Conservation (phyloP, 129 eudicot species). For the Daucus carota region DH1_v3.0 NC_030384.2:24921501-24922000, state of each 20-base stretch:
- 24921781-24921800: slow-evolving; percentile 28
- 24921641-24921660: slow-evolving; percentile 24
- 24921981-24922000: not conserved
- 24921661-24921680: slow-evolving; percentile 54
- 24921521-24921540: not conserved
- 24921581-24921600: not conserved
- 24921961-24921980: not conserved
- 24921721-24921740: slow-evolving; percentile 69
- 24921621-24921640: slow-evolving; percentile 15
- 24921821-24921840: not conserved
- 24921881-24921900: not conserved
- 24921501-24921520: not conserved
- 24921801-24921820: not conserved
- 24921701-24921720: slow-evolving; percentile 75
- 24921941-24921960: not conserved
- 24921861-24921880: not conserved
- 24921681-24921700: slow-evolving; percentile 81
- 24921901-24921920: not conserved
- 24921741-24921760: slow-evolving; percentile 50
- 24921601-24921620: not conserved
- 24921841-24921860: not conserved
- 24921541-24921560: not conserved
- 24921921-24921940: not conserved
- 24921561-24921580: not conserved
- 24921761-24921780: slow-evolving; percentile 63